These are phyloP conservation scores for Pseudogymnoascus sp. DNA, from an alignment of 2,329 filamentous ascomycete species.

Conservation along the genomic window DNA sequence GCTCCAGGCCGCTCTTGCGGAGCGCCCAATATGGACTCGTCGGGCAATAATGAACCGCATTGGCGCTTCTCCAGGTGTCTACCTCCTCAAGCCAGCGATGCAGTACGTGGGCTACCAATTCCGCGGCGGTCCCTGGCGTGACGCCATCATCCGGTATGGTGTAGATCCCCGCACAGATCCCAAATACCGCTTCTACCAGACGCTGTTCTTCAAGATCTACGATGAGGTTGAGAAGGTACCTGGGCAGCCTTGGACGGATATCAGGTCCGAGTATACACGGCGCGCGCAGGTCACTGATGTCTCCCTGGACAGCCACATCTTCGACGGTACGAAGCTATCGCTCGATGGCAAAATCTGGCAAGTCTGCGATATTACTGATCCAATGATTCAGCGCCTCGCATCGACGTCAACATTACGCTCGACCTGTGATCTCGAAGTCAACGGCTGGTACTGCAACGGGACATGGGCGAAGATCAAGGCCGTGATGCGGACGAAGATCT, in stretches of 20 bases:
- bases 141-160: constrained; percentile 77
- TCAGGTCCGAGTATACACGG: constrained; percentile 11
- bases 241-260: constrained; percentile 14
- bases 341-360: constrained; percentile 89
- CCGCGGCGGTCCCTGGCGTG: constrained; percentile 83
- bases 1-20: constrained; percentile 56
- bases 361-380: constrained; percentile 83
- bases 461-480: constrained; percentile 76
- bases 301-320: constrained; percentile 56
- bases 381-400: constrained; percentile 58
- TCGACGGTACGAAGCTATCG: constrained; percentile 68
- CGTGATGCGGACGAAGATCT: constrained; percentile 81
- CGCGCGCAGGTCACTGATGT: constrained; percentile 16
- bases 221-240: constrained; percentile 16
- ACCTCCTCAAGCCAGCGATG: constrained; percentile 62
- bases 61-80: constrained; percentile 39
- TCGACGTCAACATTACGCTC: constrained; percentile 50
- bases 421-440: constrained; percentile 50
- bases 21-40: constrained; percentile 79
- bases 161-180: constrained; percentile 75
- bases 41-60: constrained; percentile 72
- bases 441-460: constrained; percentile 80
- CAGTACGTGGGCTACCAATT: constrained; percentile 89
- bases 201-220: constrained; percentile 70
- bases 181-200: constrained; percentile 76